Conservation (phyloP, 768 basidiomycete genomes). For the Lentinula boryana region DNA sequence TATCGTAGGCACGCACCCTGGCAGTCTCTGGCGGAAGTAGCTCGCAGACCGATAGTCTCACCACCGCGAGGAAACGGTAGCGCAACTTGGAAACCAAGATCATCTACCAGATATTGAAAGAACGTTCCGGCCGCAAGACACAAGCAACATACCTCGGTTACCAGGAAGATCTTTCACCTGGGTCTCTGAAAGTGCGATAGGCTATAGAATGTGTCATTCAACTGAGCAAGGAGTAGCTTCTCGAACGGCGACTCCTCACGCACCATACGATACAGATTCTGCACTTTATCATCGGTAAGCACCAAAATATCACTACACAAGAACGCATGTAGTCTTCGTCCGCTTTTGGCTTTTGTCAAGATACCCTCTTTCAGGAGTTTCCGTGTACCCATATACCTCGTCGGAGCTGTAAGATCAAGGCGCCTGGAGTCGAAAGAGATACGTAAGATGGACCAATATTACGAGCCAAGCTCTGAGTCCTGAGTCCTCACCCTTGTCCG, state of each 20-base stretch:
- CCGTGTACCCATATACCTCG: conserved; percentile 77
- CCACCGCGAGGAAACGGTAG: conserved; percentile 71
- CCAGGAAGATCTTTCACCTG: conserved; percentile 48
- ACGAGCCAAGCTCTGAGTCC: not conserved
- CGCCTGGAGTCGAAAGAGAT: conserved; percentile 32
- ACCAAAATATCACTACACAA: conserved; percentile 90
- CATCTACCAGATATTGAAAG: conserved; percentile 36
- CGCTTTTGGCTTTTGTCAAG: conserved; percentile 78
- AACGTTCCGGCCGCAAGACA: no score
- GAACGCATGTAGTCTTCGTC: conserved; percentile 68
- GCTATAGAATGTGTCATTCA: conserved; percentile 31
- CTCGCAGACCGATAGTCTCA: conserved; percentile 57
- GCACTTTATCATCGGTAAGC: conserved; percentile 66
- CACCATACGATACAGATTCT: conserved; percentile 80
- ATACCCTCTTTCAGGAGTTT: conserved; percentile 74
- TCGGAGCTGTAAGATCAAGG: conserved; percentile 87
- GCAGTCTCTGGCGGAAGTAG: conserved; percentile 53
- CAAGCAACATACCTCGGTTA: conserved; percentile 38
- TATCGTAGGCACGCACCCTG: conserved; percentile 25
- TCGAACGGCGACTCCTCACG: conserved; percentile 16
- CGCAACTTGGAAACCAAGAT: conserved; percentile 58
- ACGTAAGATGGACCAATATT: not conserved
- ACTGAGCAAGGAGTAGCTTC: not conserved
- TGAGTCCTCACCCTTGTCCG: conserved; percentile 61
- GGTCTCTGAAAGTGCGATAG: conserved; percentile 67